Evolutionary conservation across 345 rosid genomes (phyloP), one percentile per base, ranked within the genome.

Genomic region (Cardiospermum halicacabum): DNA sequence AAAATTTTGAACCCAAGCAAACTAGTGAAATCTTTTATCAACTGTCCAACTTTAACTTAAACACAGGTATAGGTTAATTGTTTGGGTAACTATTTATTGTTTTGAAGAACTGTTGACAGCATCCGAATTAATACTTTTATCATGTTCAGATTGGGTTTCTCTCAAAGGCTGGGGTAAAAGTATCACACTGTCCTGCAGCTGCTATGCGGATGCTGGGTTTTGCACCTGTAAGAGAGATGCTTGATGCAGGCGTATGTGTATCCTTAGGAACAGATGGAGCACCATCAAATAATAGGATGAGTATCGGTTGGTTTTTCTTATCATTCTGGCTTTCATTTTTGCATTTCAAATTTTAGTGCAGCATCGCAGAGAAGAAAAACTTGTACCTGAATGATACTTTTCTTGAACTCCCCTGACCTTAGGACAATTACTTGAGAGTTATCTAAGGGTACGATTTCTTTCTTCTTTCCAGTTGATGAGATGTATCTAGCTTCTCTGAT

Each of bases 181-280:
- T 87, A 53, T 87, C 93, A 74, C 86, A 87, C 66, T 87, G 93
- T 67, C 89, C 88, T 2, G 86, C 88, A 65, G 59, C 89, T 62
- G 86, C 93, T 13, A 87, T 87, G 93, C 81, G 81, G 55, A 81
- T 87, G 89, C 93, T 87, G 60, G 93, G 93, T 64, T 84, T 82
- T 71, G 88, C 89, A 45, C 86, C 74, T 19, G 58, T 84, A n/a
- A 79, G 37, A 61, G 85, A 87, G 79, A 84, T 87, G 93, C 82
- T 84, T 60, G 59, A 72, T 16, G 77, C 89, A n/a, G 84, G 83
- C 62, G 64, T 82, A 49, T 77, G 82, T 69, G 88, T 87, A 37
- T 87, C 92, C 51, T 66, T 86, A 64, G 89, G 93, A 68, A 87
- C 89, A n/a, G 93, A 87, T 80, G 93, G 93, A 26, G 93, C 93